phyloP scores from a whole-genome alignment of 179 eudicot genomes.

The Actinidia arguta region DNA sequence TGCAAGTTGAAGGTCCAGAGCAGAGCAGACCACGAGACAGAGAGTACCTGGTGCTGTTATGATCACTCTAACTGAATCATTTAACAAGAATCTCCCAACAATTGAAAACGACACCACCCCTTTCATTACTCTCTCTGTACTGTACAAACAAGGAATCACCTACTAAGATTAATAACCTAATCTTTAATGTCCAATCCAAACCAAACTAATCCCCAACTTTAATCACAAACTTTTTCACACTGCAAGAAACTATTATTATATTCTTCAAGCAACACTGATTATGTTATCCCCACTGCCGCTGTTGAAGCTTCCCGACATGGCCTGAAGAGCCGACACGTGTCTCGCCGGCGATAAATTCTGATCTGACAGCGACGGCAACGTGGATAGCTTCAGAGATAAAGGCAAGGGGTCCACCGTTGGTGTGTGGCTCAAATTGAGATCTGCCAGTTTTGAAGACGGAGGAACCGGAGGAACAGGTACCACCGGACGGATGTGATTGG shows the following conservation, averaged over 20 bases:
- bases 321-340: constrained; percentile 42
- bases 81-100: background rate
- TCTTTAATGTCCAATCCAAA: constrained; percentile 21
- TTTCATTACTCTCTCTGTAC: background rate
- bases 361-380: constrained; percentile 31
- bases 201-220: constrained; percentile 17
- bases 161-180: background rate
- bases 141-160: constrained; percentile 22
- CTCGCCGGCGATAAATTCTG: constrained; percentile 39
- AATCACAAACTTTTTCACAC: background rate
- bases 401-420: constrained; percentile 37
- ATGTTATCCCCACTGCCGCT: constrained; percentile 74
- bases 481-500: constrained; percentile 37
- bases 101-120: constrained; percentile 13
- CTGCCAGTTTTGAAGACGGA: constrained; percentile 72
- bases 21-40: background rate
- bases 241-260: background rate
- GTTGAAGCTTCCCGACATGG: constrained; percentile 47
- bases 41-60: background rate
- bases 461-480: constrained; percentile 49
- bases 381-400: constrained; percentile 53
- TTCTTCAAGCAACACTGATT: constrained; percentile 75
- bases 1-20: background rate
- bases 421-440: constrained; percentile 59
- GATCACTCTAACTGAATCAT: background rate